Evolutionary conservation across 1,284 basidiomycete species (phyloP), one percentile per base, ranked within the genome.

Genomic region (Stygiomarasmius scandens): DNA sequence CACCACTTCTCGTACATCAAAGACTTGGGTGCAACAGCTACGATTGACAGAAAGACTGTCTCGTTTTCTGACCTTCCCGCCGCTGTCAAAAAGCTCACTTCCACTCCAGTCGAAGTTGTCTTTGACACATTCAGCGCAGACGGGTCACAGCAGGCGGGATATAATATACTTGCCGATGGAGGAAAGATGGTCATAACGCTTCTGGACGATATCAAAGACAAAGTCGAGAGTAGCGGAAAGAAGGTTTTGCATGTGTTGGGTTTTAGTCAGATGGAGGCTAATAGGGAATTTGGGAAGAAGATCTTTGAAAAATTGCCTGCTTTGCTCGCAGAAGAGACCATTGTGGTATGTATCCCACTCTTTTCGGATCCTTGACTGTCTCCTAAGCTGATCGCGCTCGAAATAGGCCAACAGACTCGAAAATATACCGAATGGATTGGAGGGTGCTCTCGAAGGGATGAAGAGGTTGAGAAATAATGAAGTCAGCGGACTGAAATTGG

Each of bases 71-170:
- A 47, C 22, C 20, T 57, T 19, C 32, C 50, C 19, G 19, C 44
- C 8, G 19, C 43, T 10, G 12, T 27, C 6, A 29, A 41, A 41
- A 36, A 24, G 4, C 32, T 27, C 44, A 32, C 50, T 11, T 16
- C 36, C 22, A 19, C 8, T 6, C 44, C 29, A 41, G 25, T 47
- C 3, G 25, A 46, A 10, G 32, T 52, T 4, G 56, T 52, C 16
- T 52, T 38, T 49, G 56, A 57, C 34, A 43, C 50, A 9, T 43
- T 48, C 22, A 50, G 56, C 10, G 20, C 49, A 2, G 22, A 45
- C 0, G 59, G 56, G 10, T 63, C 64, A 11, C 63, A 64, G 47
- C 46, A 62, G 22, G 49, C 49, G 10, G 63, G 59, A 14, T 47
- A 52, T 16, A 41, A 41, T 19, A 22, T 24, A 4, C 43, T 59